phyloP scores from a whole-genome alignment of 306 rosid genomes.

The Lathyrus sativus region DNA sequence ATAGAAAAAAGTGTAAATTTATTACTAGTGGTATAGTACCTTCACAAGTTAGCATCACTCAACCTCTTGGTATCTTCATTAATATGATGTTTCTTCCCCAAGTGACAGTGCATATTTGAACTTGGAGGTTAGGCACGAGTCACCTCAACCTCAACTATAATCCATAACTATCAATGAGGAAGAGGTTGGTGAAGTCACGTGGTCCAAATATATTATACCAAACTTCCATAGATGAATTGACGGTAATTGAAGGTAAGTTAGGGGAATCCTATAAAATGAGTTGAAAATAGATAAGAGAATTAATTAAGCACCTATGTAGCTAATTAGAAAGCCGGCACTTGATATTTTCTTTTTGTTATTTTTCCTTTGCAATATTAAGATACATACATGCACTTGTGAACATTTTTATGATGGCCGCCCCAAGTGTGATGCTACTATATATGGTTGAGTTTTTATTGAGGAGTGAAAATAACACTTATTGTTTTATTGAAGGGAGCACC shows the following conservation, averaged over 20 bases:
- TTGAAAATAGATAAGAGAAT: slow-evolving; percentile 12
- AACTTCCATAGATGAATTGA: slow-evolving; percentile 13
- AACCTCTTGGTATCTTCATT: slow-evolving; percentile 12
- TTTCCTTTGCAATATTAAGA: slow-evolving; percentile 35
- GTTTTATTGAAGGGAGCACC: slow-evolving; percentile 38
- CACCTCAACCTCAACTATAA: slow-evolving; percentile 38
- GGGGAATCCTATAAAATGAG: slow-evolving; percentile 37
- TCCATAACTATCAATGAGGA: slow-evolving; percentile 34
- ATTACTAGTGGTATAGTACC: too few species aligned
- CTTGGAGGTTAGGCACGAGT: slow-evolving; percentile 41
- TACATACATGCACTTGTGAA: slow-evolving; percentile 35
- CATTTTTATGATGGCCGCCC: slow-evolving; percentile 35
- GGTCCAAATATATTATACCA: background rate
- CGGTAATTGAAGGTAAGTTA: background rate
- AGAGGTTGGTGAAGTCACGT: slow-evolving; percentile 39
- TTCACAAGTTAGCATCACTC: slow-evolving; percentile 32
- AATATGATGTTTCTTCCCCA: slow-evolving; percentile 38
- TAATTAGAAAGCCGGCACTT: slow-evolving; percentile 41
- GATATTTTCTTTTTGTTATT: slow-evolving; percentile 37
- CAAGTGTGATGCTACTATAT: slow-evolving; percentile 12
- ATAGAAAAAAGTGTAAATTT: too few species aligned
- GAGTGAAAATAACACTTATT: slow-evolving; percentile 14
- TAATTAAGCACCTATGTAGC: background rate
- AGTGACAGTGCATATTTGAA: slow-evolving; percentile 23
- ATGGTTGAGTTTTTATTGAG: slow-evolving; percentile 11